Conservation (phyloP, 106 monocot species). For the Hemerocallis citrina region DNA sequence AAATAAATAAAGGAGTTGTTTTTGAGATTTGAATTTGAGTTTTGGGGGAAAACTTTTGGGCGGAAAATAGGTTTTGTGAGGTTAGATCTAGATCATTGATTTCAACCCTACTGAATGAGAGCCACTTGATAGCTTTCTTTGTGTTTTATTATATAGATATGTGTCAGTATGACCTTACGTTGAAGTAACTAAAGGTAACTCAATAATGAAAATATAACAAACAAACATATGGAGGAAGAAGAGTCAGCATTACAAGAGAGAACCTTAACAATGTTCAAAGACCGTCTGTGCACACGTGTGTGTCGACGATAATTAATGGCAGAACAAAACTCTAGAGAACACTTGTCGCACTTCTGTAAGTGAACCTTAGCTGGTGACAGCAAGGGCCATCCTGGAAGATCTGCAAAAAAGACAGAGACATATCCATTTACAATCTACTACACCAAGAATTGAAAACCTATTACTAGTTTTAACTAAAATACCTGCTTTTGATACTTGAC, state of each 20-base stretch:
- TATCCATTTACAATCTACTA: slow-evolving; percentile 6
- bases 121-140: too few relatives aligned
- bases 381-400: slow-evolving; percentile 83
- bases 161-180: too few relatives aligned
- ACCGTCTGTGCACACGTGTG: slow-evolving; percentile 41
- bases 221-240: too few relatives aligned
- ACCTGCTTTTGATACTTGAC: slow-evolving; percentile 73
- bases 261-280: slow-evolving; percentile 2
- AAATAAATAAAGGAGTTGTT: too few relatives aligned
- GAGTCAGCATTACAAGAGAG: not conserved
- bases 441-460: slow-evolving; percentile 23
- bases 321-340: slow-evolving; percentile 78
- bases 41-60: too few relatives aligned
- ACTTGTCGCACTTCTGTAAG: slow-evolving; percentile 85
- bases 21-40: too few relatives aligned
- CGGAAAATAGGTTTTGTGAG: too few relatives aligned
- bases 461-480: slow-evolving; percentile 42
- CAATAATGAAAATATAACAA: too few relatives aligned
- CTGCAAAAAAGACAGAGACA: slow-evolving; percentile 24
- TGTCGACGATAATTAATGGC: slow-evolving; percentile 81
- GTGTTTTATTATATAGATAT: too few relatives aligned
- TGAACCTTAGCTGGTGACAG: slow-evolving; percentile 59
- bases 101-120: too few relatives aligned
- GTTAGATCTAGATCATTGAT: too few relatives aligned
- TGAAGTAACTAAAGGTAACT: too few relatives aligned